A percentile compares a stretch with the other conserved stretches of the same genome.
These are phyloP conservation scores for Ascochyta viciae-villosae DNA, from an alignment of 2,329 filamentous ascomycete genomes.

Conservation along the genomic window DNA sequence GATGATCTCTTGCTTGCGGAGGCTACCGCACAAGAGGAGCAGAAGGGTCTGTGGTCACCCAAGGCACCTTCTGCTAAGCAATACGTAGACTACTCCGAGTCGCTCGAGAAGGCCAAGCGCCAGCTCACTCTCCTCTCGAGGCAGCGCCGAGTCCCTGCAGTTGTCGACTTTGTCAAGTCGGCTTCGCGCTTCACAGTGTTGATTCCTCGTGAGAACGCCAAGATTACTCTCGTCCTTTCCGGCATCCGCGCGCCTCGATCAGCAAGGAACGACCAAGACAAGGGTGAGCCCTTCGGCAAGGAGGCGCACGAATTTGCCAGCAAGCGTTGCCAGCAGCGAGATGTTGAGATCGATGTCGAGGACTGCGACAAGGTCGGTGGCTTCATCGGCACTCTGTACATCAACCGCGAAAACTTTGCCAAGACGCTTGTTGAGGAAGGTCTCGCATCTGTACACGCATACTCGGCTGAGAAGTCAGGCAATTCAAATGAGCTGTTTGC, in stretches of 20 bases:
- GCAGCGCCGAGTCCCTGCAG: constrained; percentile 88
- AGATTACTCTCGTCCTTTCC: constrained; percentile 92
- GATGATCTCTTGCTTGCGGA: constrained; percentile 85
- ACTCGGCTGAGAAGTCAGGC: constrained; percentile 94
- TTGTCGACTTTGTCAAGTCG: constrained; percentile 98
- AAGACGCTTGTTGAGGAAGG: constrained; percentile 94
- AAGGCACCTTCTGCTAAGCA: constrained; percentile 85
- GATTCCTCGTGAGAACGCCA: constrained; percentile 89
- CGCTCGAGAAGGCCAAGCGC: constrained; percentile 91
- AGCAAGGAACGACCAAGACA: constrained; percentile 78
- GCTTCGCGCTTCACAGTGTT: constrained; percentile 92
- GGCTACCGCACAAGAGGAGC: constrained; percentile 80
- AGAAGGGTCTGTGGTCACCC: constrained; percentile 93
- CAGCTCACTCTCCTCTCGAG: constrained; percentile 86
- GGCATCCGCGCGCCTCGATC: constrained; percentile 91
- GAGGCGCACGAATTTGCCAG: constrained; percentile 93
- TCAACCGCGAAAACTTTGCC: constrained; percentile 95
- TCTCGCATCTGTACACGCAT: constrained; percentile 87
- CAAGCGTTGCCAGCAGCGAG: constrained; percentile 86
- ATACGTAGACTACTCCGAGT: constrained; percentile 91
- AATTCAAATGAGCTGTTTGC: constrained; percentile 86
- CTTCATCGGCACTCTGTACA: constrained; percentile 92
- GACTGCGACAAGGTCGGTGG: constrained; percentile 96
- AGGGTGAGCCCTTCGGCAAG: constrained; percentile 91
- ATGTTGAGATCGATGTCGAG: constrained; percentile 94